These are phyloP conservation scores for Termitomyces sp. DNA, from an alignment of 768 basidiomycete genomes.

Conservation along the genomic window DNA sequence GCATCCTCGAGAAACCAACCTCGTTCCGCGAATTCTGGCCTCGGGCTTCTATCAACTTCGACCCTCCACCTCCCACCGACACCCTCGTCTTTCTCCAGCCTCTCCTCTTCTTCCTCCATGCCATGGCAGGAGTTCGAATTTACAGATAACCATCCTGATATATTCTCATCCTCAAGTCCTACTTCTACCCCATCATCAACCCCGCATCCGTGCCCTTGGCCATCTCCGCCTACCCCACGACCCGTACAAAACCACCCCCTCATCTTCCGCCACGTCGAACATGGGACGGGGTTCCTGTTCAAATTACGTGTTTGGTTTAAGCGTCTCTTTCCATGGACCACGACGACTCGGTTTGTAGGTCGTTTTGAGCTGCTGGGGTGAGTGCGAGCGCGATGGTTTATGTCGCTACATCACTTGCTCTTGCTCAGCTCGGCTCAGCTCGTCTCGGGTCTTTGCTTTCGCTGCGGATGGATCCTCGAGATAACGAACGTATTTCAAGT, in stretches of 20 bases:
- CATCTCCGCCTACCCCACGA: background rate
- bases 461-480: no score
- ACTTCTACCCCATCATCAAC: background rate
- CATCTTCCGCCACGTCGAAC: background rate
- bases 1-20: background rate
- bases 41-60: background rate
- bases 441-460: no score
- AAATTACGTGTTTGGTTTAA: conserved; percentile 3
- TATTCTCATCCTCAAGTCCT: no score
- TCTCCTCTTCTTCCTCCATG: background rate
- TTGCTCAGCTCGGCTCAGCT: no score
- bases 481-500: no score
- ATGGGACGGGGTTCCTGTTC: background rate
- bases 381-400: no score
- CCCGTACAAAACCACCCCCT: background rate
- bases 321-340: background rate
- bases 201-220: no score
- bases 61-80: background rate
- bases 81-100: background rate
- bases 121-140: background rate
- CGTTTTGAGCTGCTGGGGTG: background rate
- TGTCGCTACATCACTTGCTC: no score
- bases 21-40: background rate
- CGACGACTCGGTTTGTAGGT: background rate
- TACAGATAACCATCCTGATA: no score